A percentile compares a stretch with the other conserved stretches of the same genome.
These are phyloP conservation scores for Nitzschia inconspicua DNA, from an alignment of 108 stramenopile genomes.

Conservation along the genomic window DNA sequence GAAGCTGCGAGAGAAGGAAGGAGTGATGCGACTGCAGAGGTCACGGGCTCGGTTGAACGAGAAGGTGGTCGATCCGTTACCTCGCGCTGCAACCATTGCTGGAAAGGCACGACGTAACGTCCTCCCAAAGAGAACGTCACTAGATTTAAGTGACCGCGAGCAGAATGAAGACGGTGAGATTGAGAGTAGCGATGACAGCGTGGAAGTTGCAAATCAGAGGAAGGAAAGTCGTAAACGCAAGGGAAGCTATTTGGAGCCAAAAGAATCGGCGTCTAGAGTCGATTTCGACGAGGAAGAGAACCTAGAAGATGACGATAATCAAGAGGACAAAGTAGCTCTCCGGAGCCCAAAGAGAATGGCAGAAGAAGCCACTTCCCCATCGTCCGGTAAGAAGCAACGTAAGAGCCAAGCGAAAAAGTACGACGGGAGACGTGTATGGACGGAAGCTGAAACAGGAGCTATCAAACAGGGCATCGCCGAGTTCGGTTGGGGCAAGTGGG, in stretches of 20 bases:
- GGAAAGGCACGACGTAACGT: not conserved
- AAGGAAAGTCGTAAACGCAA: not conserved
- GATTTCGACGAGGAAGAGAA: constrained; percentile 19
- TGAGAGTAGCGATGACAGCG: not conserved
- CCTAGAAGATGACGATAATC: constrained; percentile 13
- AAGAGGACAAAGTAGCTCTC: constrained; percentile 24
- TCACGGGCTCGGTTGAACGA: constrained; percentile 6
- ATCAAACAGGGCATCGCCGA: constrained; percentile 43
- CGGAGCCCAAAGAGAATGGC: not conserved
- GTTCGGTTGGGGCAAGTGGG: constrained; percentile 63
- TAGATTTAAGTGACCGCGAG: constrained; percentile 1
- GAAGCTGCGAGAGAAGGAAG: not conserved
- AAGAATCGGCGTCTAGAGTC: constrained; percentile 1
- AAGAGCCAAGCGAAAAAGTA: constrained; percentile 29
- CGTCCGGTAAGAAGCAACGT: constrained; percentile 23
- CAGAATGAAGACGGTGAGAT: not conserved
- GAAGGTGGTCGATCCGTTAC: not conserved
- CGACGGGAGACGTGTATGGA: constrained; percentile 41
- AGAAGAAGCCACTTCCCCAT: constrained; percentile 1
- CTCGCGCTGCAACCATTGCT: not conserved
- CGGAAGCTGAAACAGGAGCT: constrained; percentile 54
- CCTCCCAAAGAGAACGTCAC: constrained; percentile 1
- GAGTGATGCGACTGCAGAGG: constrained; percentile 9
- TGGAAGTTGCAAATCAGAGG: not conserved
- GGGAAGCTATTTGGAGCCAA: constrained; percentile 5